These are phyloP conservation scores for Saccharomyces uvarum DNA, from an alignment of 1,139 yeast species.

Conservation along the genomic window DNA sequence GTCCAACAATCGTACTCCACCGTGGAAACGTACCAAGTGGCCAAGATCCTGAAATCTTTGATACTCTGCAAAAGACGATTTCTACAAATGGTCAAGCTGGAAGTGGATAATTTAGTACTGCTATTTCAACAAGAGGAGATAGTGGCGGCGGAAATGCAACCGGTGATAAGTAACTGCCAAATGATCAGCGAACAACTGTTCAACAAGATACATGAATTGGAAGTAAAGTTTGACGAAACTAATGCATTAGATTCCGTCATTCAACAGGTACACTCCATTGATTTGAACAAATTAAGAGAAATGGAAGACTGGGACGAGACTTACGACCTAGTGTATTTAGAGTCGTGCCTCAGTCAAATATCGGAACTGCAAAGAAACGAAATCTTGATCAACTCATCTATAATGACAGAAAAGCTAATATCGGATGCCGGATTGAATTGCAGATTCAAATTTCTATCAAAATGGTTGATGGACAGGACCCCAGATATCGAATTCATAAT, in stretches of 20 bases:
- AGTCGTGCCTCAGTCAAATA: constrained; percentile 37
- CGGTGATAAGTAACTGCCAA: not conserved
- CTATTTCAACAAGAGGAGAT: constrained; percentile 1
- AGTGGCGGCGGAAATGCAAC: constrained; percentile 4
- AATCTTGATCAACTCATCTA: constrained; percentile 47
- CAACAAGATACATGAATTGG: constrained; percentile 44
- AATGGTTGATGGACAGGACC: constrained; percentile 12
- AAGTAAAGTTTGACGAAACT: constrained; percentile 42
- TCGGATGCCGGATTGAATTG: constrained; percentile 17
- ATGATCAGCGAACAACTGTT: constrained; percentile 19
- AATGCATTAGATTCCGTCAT: constrained; percentile 45
- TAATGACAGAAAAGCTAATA: constrained; percentile 37
- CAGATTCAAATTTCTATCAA: constrained; percentile 21
- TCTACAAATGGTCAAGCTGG: constrained; percentile 40
- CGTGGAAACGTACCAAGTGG: constrained; percentile 42
- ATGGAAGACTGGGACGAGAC: constrained; percentile 47
- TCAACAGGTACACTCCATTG: constrained; percentile 38
- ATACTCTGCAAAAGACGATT: constrained; percentile 52
- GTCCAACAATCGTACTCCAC: constrained; percentile 37
- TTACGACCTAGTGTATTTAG: constrained; percentile 38
- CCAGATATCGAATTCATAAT: constrained; percentile 14
- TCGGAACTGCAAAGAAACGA: constrained; percentile 46
- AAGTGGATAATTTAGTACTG: constrained; percentile 30
- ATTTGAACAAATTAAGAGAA: constrained; percentile 41
- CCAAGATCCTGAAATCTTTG: constrained; percentile 37